Evolutionary conservation across 208 protist species (phyloP).

Genomic region (Porcisia hertigi): DNA sequence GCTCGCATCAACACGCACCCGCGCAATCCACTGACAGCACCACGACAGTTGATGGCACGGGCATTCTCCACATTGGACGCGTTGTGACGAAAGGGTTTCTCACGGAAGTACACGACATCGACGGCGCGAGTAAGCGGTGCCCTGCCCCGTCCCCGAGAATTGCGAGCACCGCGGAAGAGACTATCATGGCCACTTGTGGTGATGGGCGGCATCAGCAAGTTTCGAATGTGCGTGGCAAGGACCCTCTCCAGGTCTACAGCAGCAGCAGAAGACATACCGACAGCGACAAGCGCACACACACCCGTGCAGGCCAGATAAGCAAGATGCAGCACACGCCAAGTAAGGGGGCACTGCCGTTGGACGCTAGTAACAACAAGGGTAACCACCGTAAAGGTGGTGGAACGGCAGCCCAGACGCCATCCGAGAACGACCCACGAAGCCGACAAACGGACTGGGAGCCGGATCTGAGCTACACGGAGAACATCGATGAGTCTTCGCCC

Average conservation of each 20-base stretch:
- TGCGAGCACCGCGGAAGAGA: background rate
- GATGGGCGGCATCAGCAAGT: background rate
- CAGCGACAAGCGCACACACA: background rate
- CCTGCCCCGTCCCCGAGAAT: background rate
- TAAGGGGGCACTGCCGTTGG: background rate
- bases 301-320: background rate
- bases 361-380: background rate
- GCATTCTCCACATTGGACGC: background rate
- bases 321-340: background rate
- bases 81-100: background rate
- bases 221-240: background rate
- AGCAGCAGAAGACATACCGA: background rate
- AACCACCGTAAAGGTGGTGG: background rate
- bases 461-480: background rate
- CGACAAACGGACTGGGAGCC: background rate
- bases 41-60: background rate
- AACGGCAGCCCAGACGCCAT: background rate
- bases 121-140: background rate
- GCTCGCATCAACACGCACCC: background rate
- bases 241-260: background rate
- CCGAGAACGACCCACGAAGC: background rate
- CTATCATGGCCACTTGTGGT: background rate
- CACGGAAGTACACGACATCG: background rate
- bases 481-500: constrained; percentile 1
- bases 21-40: background rate